Evolutionary conservation across 148 eudicot genomes (phyloP), one percentile per base, ranked within the genome.

Genomic region (Camellia sinensis): DNA sequence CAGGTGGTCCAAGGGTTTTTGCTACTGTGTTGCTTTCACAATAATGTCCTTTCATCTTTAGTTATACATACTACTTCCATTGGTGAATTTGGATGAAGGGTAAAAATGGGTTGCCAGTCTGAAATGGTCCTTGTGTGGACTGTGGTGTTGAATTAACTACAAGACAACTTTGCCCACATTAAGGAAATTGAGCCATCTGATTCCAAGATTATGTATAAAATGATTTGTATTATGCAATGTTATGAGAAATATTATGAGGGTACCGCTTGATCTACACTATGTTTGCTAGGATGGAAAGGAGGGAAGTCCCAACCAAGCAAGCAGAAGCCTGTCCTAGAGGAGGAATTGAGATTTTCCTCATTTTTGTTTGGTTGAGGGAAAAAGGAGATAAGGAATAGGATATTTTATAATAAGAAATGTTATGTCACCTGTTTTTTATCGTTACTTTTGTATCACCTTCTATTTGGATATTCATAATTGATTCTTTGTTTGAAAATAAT

Each of bases 1-100:
- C 3, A 21, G 53, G 75, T 71, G 43, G 75, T 21, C 75, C 75
- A 52, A 50, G 57, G 74, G 18, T 71, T 3, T 17, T 70, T 53
- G 6, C 52, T 54, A 54, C 13, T 2, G 4, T 62, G 62, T 5
- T 19, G n/a, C 1, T 45, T 21, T 72, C 50, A 19, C 29, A 21
- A 15, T 73, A 40, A 59, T 15, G 41, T 8, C 44, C n/a, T 68
- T 73, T 13, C 37, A 11, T 2, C 44, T 53, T 72, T 52, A 0
- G 5, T 6, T 54, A 29, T 12, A 0, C 43, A 29, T 29, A 29
- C 37, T 29, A 29, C 37, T 29, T 29, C 40, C 45, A 1, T 52
- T 44, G 17, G 3, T 73, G 5, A 6, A 21, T 63, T 63, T 17
- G 64, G 40, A 2, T 37, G 53, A 22, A 5, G 76, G 17, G 44